Conservation (phyloP, 1,139 yeast genomes). For the Wickerhamiella pararugosa region DNA sequence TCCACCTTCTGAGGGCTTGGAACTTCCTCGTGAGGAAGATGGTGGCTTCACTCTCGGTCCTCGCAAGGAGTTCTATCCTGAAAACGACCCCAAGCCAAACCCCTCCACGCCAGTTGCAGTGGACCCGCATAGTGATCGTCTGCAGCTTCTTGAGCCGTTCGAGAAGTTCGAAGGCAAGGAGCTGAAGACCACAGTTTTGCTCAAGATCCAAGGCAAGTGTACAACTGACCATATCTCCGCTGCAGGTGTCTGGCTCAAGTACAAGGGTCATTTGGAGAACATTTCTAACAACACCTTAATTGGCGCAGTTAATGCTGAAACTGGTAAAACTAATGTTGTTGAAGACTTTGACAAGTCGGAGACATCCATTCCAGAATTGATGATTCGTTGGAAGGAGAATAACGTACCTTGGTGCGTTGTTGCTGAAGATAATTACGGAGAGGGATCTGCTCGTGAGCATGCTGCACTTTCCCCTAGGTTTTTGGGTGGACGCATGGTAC, state of each 20-base stretch:
- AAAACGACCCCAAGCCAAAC: slow-evolving; percentile 47
- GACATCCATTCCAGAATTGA: slow-evolving; percentile 77
- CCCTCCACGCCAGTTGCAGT: slow-evolving; percentile 57
- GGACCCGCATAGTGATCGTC: slow-evolving; percentile 63
- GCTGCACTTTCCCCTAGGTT: slow-evolving; percentile 94
- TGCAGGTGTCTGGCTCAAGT: slow-evolving; percentile 98
- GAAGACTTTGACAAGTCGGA: slow-evolving; percentile 71
- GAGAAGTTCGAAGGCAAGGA: slow-evolving; percentile 76
- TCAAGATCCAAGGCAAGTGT: slow-evolving; percentile 94
- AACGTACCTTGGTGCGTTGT: slow-evolving; percentile 82
- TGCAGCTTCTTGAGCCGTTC: slow-evolving; percentile 82
- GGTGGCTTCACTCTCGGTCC: slow-evolving; percentile 65
- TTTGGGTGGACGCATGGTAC: slow-evolving; percentile 75
- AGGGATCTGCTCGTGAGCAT: slow-evolving; percentile 98
- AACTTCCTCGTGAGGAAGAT: slow-evolving; percentile 43
- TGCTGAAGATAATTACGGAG: slow-evolving; percentile 97
- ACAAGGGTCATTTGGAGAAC: slow-evolving; percentile 93
- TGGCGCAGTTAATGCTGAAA: slow-evolving; percentile 94
- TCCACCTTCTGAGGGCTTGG: slow-evolving; percentile 68
- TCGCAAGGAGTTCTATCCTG: slow-evolving; percentile 68
- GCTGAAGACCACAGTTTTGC: slow-evolving; percentile 52
- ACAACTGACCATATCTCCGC: slow-evolving; percentile 98
- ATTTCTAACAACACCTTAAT: slow-evolving; percentile 88
- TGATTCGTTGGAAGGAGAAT: slow-evolving; percentile 89
- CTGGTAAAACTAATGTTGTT: slow-evolving; percentile 87